phyloP scores from a whole-genome alignment of 495 filamentous ascomycete genomes.

The Neurospora sp. region DNA sequence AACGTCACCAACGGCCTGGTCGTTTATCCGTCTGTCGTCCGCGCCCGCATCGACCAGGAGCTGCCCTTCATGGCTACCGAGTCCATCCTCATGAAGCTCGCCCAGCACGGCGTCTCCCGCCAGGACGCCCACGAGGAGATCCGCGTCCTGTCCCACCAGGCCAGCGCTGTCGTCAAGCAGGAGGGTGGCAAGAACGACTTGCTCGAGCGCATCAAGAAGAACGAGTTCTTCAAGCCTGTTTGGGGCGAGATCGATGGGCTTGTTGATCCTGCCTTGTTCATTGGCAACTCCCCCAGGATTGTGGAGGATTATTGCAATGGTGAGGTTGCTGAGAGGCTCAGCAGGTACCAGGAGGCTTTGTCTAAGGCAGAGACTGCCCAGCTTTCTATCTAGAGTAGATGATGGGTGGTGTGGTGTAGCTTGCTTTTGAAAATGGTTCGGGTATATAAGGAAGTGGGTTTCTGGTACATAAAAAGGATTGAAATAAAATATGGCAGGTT shows the following conservation, averaged over 20 bases:
- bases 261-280: conserved; percentile 61
- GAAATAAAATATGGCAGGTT: background rate
- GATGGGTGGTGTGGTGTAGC: background rate
- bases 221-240: conserved; percentile 76
- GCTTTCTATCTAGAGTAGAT: conserved; percentile 18
- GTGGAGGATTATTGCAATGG: conserved; percentile 37
- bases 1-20: conserved; percentile 78
- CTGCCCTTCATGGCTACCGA: conserved; percentile 87
- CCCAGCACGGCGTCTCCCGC: conserved; percentile 60
- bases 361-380: conserved; percentile 15
- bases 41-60: conserved; percentile 58
- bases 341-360: conserved; percentile 15
- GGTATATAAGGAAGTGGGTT: background rate
- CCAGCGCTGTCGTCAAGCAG: conserved; percentile 67
- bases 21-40: conserved; percentile 75
- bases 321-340: conserved; percentile 13
- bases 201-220: conserved; percentile 64
- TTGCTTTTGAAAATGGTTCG: background rate
- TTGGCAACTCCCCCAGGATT: conserved; percentile 41
- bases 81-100: conserved; percentile 81
- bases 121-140: conserved; percentile 94
- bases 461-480: background rate
- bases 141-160: conserved; percentile 80
- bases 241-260: conserved; percentile 63
- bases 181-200: conserved; percentile 74